phyloP scores from a whole-genome alignment of 1,139 yeast species.

The Kodamaea derodonti region DNA sequence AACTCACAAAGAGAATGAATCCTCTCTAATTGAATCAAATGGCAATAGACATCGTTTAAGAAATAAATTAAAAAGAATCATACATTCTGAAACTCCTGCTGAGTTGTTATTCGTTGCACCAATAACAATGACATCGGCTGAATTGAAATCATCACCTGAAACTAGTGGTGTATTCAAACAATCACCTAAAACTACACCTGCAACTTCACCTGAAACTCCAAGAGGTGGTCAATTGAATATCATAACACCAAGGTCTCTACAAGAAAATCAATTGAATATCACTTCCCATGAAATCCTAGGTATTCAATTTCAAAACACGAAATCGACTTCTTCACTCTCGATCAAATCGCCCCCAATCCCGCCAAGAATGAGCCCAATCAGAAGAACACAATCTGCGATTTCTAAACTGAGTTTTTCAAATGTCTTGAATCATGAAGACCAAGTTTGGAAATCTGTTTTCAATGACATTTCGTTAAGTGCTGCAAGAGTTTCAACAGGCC shows the following conservation, averaged over 20 bases:
- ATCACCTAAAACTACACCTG: not conserved
- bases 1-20: not conserved
- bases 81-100: not conserved
- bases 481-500: conserved; percentile 48
- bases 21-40: not conserved
- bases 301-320: no score
- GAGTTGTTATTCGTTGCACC: not conserved
- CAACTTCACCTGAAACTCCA: not conserved
- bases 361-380: conserved; percentile 1
- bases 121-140: not conserved
- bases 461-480: conserved; percentile 50
- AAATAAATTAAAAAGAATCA: not conserved
- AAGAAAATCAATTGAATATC: no score
- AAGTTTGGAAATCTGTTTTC: conserved; percentile 37
- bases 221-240: not conserved
- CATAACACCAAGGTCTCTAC: not conserved
- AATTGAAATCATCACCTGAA: not conserved
- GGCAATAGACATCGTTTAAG: not conserved
- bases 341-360: conserved; percentile 4
- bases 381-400: conserved; percentile 1
- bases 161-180: not conserved
- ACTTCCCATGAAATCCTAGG: no score
- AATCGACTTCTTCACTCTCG: no score
- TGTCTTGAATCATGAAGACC: not conserved
- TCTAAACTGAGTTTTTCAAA: conserved; percentile 4